A percentile compares a stretch with the other conserved stretches of the same genome.
Conservation (phyloP, 257 asterid genomes). For the Mitragyna speciosa region DNA sequence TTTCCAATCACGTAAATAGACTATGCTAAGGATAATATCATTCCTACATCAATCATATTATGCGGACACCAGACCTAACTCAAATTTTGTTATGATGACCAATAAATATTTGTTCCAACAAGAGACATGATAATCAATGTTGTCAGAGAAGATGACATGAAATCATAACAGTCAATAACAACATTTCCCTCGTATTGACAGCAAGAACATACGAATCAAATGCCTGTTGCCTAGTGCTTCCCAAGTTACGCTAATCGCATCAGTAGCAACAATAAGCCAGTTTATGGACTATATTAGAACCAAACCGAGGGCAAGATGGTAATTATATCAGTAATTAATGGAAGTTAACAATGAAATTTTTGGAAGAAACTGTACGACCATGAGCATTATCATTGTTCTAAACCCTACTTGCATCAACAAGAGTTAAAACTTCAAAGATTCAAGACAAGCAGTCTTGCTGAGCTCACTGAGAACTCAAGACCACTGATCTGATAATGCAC, state of each 20-base stretch:
- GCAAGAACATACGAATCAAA: too few species aligned
- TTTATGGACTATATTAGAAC: too few species aligned
- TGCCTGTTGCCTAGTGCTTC: too few species aligned
- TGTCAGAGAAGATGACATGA: not conserved
- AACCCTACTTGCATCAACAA: too few species aligned
- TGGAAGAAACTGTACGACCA: too few species aligned
- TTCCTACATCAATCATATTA: not conserved
- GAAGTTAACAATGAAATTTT: too few species aligned
- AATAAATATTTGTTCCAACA: slow-evolving; percentile 6
- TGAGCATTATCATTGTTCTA: too few species aligned
- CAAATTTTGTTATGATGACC: slow-evolving; percentile 7
- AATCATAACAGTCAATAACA: not conserved
- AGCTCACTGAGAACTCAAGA: not conserved
- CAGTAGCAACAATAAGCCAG: too few species aligned
- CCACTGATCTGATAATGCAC: slow-evolving; percentile 1
- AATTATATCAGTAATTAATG: too few species aligned
- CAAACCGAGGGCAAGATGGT: too few species aligned
- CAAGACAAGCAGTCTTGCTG: not conserved
- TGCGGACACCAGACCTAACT: slow-evolving; percentile 25
- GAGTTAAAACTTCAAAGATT: not conserved
- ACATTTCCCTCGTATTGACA: not conserved
- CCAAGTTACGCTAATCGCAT: too few species aligned
- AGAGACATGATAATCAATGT: not conserved
- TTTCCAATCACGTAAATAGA: not conserved
- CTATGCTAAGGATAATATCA: too few species aligned